Evolutionary conservation across 2,329 filamentous ascomycete species (phyloP), one percentile per base, ranked within the genome.

Genomic region (Exophiala spinifera): DNA sequence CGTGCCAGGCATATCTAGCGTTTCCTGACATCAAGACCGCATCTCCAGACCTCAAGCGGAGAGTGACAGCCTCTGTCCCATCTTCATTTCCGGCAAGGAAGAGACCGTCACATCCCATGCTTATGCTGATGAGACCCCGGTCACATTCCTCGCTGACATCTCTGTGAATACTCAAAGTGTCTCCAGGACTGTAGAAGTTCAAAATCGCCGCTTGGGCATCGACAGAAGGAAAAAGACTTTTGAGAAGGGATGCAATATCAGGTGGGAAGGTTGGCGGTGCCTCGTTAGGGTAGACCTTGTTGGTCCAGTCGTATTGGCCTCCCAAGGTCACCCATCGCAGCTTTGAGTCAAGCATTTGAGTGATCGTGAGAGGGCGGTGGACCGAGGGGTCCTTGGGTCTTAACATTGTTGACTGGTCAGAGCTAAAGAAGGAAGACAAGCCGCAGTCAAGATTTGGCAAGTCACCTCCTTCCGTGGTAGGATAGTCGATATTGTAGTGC

Each of bases 261-360:
- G 69, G 37, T 0, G 92, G 91, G 63, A 96, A 96, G 0, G 74
- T 65, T 0, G 89, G 89, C 1, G 88, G 85, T 3, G 69, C 56
- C n/a, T 79, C 77, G 8, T 76, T 69, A 0, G 91, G 91, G 66
- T 97, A 97, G 11, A 82, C 74, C 62, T 95, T 91, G 53, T 83
- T 82, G 0, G 91, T 95, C 94, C 92, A 97, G 74, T 97, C 89
- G 70, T 97, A 97, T 70, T 97, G 94, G 0, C 91, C 92, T 46
- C 94, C 94, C 2, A 99, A 81, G 0, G 92, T 97, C 39, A 95
- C 82, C 94, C 94, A 99, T 63, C 92, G 89, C 20, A 97, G 80
- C 58, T 89, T 91, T 59, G 86, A 87, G 53, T 85, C 82, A 40
- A 97, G 77, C 25, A 92, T 82, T 65, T 86, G 85, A 46, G 81